Conservation (phyloP, 2,329 filamentous ascomycete species). For the Diaporthe ilicicola region DNA sequence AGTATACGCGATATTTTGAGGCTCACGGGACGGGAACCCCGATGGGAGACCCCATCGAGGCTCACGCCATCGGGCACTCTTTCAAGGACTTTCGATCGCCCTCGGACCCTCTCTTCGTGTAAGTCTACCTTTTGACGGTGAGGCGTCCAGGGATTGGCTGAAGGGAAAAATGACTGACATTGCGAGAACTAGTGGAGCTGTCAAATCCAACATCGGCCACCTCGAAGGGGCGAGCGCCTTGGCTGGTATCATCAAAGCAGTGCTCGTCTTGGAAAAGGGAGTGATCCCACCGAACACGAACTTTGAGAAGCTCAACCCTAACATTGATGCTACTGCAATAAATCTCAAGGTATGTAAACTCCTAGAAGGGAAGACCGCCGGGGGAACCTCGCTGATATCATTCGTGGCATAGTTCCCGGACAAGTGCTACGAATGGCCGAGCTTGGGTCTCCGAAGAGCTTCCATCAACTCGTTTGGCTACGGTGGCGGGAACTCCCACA, state of each 20-base stretch:
- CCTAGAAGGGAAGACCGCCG: no score
- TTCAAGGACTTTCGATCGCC: background rate
- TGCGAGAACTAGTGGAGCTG: background rate
- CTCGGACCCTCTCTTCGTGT: no score
- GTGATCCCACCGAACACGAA: constrained; percentile 31
- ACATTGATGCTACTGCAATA: background rate
- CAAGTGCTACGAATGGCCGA: background rate
- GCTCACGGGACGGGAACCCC: constrained; percentile 55
- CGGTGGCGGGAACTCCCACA: background rate
- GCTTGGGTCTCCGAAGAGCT: background rate
- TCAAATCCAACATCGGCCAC: constrained; percentile 21
- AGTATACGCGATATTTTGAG: constrained; percentile 41
- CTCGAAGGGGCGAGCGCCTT: constrained; percentile 34
- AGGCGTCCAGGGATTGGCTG: no score
- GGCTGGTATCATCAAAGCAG: constrained; percentile 34
- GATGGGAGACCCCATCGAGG: constrained; percentile 53
- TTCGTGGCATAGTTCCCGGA: no score
- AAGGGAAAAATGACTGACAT: no score
- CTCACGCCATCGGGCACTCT: constrained; percentile 55
- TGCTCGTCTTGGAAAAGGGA: constrained; percentile 33
- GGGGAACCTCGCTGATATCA: no score
- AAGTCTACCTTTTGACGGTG: no score
- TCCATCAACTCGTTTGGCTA: constrained; percentile 15
- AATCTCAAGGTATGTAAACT: background rate
- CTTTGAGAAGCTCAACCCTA: constrained; percentile 32